Percentiles rank a stretch among this genome's conserved stretches.
These are phyloP conservation scores for Talaromyces sp. DNA, from an alignment of 2,329 filamentous ascomycete species.

Conservation along the genomic window DNA sequence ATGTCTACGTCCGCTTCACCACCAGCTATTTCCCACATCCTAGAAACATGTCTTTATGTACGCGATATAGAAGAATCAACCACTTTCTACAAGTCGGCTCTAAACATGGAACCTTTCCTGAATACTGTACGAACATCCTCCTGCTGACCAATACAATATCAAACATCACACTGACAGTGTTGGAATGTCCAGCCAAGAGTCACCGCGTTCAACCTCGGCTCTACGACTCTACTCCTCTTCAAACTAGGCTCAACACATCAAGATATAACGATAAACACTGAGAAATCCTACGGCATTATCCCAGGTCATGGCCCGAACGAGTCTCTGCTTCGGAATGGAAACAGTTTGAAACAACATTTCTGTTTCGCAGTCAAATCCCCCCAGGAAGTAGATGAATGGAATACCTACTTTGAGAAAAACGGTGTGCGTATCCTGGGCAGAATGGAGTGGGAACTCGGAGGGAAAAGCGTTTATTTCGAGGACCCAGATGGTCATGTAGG, in stretches of 20 bases:
- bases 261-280: conserved; percentile 14
- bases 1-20: conserved; percentile 8
- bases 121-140: conserved; percentile 18
- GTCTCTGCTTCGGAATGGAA: neutral
- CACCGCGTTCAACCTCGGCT: conserved; percentile 28
- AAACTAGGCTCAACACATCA: conserved; percentile 19
- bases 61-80: conserved; percentile 23
- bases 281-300: conserved; percentile 15
- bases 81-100: conserved; percentile 26
- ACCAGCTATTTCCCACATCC: conserved; percentile 27
- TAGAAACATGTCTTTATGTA: conserved; percentile 31
- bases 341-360: conserved; percentile 27
- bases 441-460: conserved; percentile 29
- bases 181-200: conserved; percentile 24
- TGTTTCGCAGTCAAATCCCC: conserved; percentile 26
- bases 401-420: conserved; percentile 24
- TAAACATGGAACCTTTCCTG: conserved; percentile 24
- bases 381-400: conserved; percentile 26
- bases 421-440: conserved; percentile 24
- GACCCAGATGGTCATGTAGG: conserved; percentile 32
- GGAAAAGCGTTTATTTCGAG: conserved; percentile 31
- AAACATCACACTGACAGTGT: conserved; percentile 3
- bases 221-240: conserved; percentile 29
- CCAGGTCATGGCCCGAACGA: conserved; percentile 13
- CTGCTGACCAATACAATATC: neutral